Evolutionary conservation across 2,329 filamentous ascomycete genomes (phyloP).

Genomic region (Blastomyces gilchristii): DNA sequence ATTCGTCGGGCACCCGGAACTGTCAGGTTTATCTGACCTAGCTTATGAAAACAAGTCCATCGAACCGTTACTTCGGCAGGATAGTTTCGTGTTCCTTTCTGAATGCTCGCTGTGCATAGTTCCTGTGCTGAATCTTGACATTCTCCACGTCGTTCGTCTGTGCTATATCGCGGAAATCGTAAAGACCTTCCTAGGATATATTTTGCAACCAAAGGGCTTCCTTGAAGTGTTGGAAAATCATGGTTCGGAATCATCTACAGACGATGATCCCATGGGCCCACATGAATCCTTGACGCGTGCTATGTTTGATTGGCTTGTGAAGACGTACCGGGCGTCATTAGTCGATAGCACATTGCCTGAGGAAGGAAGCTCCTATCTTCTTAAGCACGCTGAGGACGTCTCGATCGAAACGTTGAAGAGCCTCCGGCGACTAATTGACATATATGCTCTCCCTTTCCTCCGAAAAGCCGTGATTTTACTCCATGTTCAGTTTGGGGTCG

Average conservation of each 20-base stretch:
- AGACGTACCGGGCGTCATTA: slow-evolving; percentile 11
- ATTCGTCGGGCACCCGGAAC: slow-evolving; percentile 50
- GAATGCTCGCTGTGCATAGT: slow-evolving; percentile 64
- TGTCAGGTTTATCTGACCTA: slow-evolving; percentile 26
- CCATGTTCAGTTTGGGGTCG: slow-evolving; percentile 77
- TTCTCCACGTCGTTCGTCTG: slow-evolving; percentile 68
- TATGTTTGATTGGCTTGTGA: slow-evolving; percentile 32
- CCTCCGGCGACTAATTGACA: slow-evolving; percentile 45
- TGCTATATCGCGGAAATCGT: slow-evolving; percentile 88
- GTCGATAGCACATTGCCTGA: not conserved
- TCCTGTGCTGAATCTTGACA: slow-evolving; percentile 58
- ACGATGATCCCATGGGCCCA: slow-evolving; percentile 22
- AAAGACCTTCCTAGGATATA: slow-evolving; percentile 58
- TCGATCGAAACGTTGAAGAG: slow-evolving; percentile 20
- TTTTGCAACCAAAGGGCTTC: slow-evolving; percentile 30
- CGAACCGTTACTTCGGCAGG: slow-evolving; percentile 30
- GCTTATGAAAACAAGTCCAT: slow-evolving; percentile 29
- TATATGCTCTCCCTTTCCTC: slow-evolving; percentile 82
- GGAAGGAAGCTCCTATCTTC: not conserved
- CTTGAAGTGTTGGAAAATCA: slow-evolving; percentile 27
- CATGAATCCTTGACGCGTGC: slow-evolving; percentile 24
- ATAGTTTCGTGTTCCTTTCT: slow-evolving; percentile 54
- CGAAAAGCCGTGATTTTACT: slow-evolving; percentile 76
- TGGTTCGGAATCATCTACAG: slow-evolving; percentile 18
- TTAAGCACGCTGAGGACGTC: slow-evolving; percentile 25